phyloP scores from a whole-genome alignment of 148 eudicot genomes.

The Hydrangea macrophylla region DNA sequence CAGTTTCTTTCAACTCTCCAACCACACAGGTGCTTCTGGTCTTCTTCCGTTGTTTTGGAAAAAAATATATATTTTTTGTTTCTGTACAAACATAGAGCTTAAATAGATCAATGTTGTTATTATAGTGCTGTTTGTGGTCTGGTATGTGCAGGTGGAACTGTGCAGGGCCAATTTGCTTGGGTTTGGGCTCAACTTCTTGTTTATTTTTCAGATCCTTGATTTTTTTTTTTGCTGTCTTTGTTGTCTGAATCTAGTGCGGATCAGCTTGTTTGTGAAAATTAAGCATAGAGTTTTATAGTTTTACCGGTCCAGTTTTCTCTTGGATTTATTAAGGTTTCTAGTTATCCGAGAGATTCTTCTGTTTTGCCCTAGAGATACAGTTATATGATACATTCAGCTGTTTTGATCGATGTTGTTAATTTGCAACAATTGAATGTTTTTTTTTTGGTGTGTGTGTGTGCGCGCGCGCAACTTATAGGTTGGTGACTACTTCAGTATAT shows the following conservation, averaged over 20 bases:
- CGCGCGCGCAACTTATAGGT: background rate
- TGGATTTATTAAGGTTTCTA: slow-evolving; percentile 5
- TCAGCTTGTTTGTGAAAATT: slow-evolving; percentile 15
- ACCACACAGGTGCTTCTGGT: slow-evolving; percentile 21
- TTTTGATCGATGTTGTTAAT: background rate
- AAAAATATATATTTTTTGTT: background rate
- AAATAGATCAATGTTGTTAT: slow-evolving; percentile 16
- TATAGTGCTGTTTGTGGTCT: slow-evolving; percentile 23
- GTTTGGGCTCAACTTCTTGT: slow-evolving; percentile 24
- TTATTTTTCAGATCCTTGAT: slow-evolving; percentile 14
- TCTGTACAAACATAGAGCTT: slow-evolving; percentile 14
- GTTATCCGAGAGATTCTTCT: background rate
- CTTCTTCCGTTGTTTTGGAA: slow-evolving; percentile 6
- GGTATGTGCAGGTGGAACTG: slow-evolving; percentile 30
- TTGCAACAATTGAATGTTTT: background rate
- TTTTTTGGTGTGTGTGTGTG: no score
- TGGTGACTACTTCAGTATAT: background rate
- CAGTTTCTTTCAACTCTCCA: slow-evolving; percentile 17
- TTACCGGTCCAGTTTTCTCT: background rate
- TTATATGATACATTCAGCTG: background rate
- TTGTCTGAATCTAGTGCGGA: slow-evolving; percentile 9
- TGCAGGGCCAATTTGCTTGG: slow-evolving; percentile 25
- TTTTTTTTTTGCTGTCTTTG: slow-evolving; percentile 8
- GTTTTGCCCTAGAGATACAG: background rate
- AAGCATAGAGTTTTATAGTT: slow-evolving; percentile 1